These are phyloP conservation scores for Hirsutella minnesotensis DNA, from an alignment of 2,329 filamentous ascomycete species.

Conservation along the genomic window DNA sequence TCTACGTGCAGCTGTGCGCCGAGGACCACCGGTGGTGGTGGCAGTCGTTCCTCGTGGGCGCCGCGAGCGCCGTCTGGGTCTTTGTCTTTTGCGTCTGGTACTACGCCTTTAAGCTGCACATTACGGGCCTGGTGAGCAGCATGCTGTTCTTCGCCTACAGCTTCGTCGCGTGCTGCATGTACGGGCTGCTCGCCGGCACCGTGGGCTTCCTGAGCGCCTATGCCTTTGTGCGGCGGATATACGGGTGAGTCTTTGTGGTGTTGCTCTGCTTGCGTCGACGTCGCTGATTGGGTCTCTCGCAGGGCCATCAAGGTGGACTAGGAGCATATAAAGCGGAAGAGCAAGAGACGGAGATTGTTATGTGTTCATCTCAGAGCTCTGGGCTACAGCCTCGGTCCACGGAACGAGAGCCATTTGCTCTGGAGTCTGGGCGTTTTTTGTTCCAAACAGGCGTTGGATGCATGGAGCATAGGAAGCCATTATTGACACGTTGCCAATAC, in stretches of 20 bases:
- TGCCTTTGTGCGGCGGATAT: slow-evolving; percentile 73
- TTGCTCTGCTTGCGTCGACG: too few relatives aligned
- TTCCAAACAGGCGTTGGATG: too few relatives aligned
- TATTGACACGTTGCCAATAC: too few relatives aligned
- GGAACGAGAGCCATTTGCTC: too few relatives aligned
- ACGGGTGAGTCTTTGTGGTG: slow-evolving; percentile 43
- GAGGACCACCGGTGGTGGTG: slow-evolving; percentile 93
- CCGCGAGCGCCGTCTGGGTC: slow-evolving; percentile 67
- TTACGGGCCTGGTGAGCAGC: slow-evolving; percentile 66
- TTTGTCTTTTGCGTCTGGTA: slow-evolving; percentile 79
- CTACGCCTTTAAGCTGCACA: slow-evolving; percentile 68
- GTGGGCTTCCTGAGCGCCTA: slow-evolving; percentile 78
- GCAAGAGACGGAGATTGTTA: too few relatives aligned
- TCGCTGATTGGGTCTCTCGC: not conserved
- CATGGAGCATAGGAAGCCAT: too few relatives aligned
- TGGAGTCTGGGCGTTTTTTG: too few relatives aligned
- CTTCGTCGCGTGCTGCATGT: slow-evolving; percentile 69
- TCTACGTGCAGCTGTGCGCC: slow-evolving; percentile 70
- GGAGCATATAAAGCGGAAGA: not conserved
- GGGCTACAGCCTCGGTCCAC: too few relatives aligned
- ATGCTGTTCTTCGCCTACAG: slow-evolving; percentile 80
- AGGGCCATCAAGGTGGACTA: slow-evolving; percentile 42
- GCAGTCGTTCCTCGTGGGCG: slow-evolving; percentile 74
- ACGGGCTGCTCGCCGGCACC: slow-evolving; percentile 70
- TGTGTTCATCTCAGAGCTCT: too few relatives aligned